A percentile compares a stretch with the other conserved stretches of the same genome.
Evolutionary conservation across 306 rosid genomes (phyloP).

Genomic region (Vigna reflexopilosa): DNA sequence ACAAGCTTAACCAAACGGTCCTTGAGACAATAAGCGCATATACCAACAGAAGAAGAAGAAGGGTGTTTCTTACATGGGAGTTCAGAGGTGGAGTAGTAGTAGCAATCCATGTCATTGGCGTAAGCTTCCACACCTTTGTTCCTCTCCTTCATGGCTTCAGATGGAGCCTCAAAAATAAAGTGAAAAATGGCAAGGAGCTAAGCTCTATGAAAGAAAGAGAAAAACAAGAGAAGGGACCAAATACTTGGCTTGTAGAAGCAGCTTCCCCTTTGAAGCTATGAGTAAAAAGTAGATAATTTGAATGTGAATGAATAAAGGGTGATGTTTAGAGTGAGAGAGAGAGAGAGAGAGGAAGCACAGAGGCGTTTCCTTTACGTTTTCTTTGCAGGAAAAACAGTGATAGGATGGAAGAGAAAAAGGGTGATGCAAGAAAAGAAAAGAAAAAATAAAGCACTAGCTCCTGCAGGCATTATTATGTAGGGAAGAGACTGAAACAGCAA

Average conservation of each 20-base stretch:
- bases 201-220: constrained; percentile 18
- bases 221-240: background rate
- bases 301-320: constrained; percentile 54
- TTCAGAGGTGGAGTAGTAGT: constrained; percentile 75
- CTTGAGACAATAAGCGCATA: constrained; percentile 86
- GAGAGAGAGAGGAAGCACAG: constrained; percentile 48
- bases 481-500: constrained; percentile 62
- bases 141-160: constrained; percentile 69
- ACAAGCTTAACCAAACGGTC: constrained; percentile 84
- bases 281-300: constrained; percentile 46
- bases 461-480: constrained; percentile 82
- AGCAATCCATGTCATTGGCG: constrained; percentile 72
- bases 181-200: constrained; percentile 21
- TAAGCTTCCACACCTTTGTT: constrained; percentile 70
- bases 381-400: constrained; percentile 63
- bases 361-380: constrained; percentile 91
- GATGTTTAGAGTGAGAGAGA: constrained; percentile 43
- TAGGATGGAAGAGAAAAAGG: constrained; percentile 36
- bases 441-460: constrained; percentile 52
- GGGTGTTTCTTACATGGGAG: constrained; percentile 83
- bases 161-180: constrained; percentile 43
- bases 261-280: constrained; percentile 42
- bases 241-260: constrained; percentile 45
- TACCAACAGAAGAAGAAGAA: constrained; percentile 80
- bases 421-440: constrained; percentile 48